Evolutionary conservation across 108 stramenopile species (phyloP), one percentile per base, ranked within the genome.

Genomic region (Discostella pseudostelligera): DNA sequence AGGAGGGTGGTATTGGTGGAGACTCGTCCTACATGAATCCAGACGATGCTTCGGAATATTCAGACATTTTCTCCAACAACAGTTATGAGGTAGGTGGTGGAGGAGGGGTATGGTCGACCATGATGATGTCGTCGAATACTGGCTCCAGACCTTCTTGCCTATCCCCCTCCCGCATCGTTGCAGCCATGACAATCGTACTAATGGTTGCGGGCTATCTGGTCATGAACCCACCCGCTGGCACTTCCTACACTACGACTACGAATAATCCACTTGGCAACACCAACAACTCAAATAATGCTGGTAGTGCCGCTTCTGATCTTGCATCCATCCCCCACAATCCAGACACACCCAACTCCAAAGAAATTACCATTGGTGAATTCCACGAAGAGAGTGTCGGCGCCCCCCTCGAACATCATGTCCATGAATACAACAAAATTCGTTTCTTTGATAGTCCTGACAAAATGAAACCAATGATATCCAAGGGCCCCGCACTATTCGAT

Each of bases 381-480:
- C 72, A 74, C 53, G 53, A 66, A 36, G 72, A 74, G 50, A 45
- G 44, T 7, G 72, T 74, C 13, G 72, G 65, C 6, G 0, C 0
- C 0, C 59, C 65, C 24, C 59, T 64, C 19, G 53, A 74, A 53
- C 40, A 51, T 36, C 59, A 67, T 35, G 51, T 60, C 22, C 49
- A 61, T 1, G 65, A 74, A 66, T 65, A 59, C 40, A 62, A 74
- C 44, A 65, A 74, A 19, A 50, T 74, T 19, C 64, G 57, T 13
- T 60, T 58, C 65, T 74, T 54, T 9, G 59, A 66, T 29, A 60
- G 47, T 26, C 72, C 59, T 17, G 64, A 65, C 16, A 66, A 61
- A 54, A 66, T 74, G 72, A 56, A 53, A 50, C 39, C 21, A 22
- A 59, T 74, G 59, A 39, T 59, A 5, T 74, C 72, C 59, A 66